Base-by-base conservation (phyloP, 352 stramenopile species). In the Paralagenidium karlingii region DNA sequence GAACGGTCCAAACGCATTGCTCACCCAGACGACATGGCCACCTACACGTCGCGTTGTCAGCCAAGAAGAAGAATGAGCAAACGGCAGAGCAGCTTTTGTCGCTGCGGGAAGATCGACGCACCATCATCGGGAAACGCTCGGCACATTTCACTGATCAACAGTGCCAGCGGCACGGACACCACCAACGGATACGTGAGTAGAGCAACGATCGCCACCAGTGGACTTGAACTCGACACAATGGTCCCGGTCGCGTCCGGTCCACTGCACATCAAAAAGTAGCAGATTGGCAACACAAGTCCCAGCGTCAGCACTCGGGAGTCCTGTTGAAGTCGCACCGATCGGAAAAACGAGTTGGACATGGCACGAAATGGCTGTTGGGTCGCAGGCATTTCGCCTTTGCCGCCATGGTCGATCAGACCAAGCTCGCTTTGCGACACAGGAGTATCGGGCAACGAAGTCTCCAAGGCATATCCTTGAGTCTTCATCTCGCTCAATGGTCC, bases 111-210 rank as follows among this genome's bases (percentile, higher is more conserved):
- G n/a, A n/a, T n/a, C n/a, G n/a, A n/a, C 49, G 22, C 38, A 66
- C 62, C 61, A 20, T 74, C 60, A 37, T 96, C 79, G 1, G 81
- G 85, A 53, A 94, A 96, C 8, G 86, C 58, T 0, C 78, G 81
- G 24, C 79, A 86, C 9, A 98, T 63, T 56, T 97, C 87, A 5
- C 86, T 82, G 6, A 88, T 97, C 20, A 98, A 79, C 39, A 94
- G 68, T 19, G 81, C 82, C 51, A 96, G 88, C 4, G 86, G 88
- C 12, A 96, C 33, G 7, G 68, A 82, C 73, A 85, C 96, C 13
- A 96, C 53, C 20, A 97, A 63, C 9, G 87, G 87, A 29, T 96
- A 75, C 10, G 95, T 18, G n/a, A 88, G 25, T 42, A 95, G 77
- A 16, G 87, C 78, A 7, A 96, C 54, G 24, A 97, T 60, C 12